Percentiles rank a stretch among this genome's conserved stretches.
These are phyloP conservation scores for Cupressus sempervirens DNA, from an alignment of 75 land plant genomes.

Conservation along the genomic window DNA sequence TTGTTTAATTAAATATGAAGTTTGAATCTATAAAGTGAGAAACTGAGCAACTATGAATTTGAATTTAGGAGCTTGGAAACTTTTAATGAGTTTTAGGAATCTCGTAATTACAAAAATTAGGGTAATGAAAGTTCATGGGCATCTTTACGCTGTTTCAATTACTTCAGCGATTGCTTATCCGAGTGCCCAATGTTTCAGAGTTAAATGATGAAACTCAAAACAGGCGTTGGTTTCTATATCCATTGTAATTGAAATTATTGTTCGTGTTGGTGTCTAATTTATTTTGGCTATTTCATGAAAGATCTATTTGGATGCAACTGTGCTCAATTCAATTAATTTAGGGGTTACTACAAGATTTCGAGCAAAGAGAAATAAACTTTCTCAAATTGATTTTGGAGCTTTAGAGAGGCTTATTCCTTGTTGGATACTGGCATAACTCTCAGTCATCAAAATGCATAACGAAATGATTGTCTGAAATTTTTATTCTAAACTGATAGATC, in stretches of 20 bases:
- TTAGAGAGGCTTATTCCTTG: no score
- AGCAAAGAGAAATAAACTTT: no score
- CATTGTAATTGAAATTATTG: neutral
- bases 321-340: no score
- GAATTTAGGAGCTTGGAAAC: no score
- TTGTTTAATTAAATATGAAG: neutral
- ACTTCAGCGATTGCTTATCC: neutral
- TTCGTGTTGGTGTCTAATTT: neutral
- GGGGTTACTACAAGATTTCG: no score
- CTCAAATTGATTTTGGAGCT: no score
- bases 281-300: no score
- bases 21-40: neutral
- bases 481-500: no score
- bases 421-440: no score
- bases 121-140: neutral
- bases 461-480: no score
- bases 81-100: neutral
- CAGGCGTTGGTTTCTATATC: neutral
- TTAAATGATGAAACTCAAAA: neutral
- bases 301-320: no score
- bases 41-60: neutral
- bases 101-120: neutral
- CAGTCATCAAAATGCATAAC: no score
- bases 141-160: neutral
- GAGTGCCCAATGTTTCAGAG: neutral